These are phyloP conservation scores for Monosporascus cannonballus DNA, from an alignment of 2,329 filamentous ascomycete genomes.

Conservation along the genomic window DNA sequence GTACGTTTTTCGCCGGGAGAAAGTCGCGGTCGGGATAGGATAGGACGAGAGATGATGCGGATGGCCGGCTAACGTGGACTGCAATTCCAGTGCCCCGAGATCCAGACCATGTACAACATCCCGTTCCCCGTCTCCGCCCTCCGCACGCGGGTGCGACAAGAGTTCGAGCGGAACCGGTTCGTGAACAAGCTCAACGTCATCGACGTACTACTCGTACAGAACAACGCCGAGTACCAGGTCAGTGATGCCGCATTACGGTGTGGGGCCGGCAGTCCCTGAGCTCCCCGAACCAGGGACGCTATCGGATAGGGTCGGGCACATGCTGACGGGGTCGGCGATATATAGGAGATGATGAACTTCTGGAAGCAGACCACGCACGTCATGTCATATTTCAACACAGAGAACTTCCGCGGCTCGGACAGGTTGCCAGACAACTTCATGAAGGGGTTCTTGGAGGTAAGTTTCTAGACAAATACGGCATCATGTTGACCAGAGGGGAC, in stretches of 20 bases:
- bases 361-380: slow-evolving; percentile 97
- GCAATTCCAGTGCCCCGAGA: slow-evolving; percentile 72
- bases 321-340: slow-evolving; percentile 8
- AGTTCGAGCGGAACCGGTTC: slow-evolving; percentile 93
- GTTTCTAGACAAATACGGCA: slow-evolving; percentile 21
- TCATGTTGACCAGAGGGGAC: neutral
- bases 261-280: neutral
- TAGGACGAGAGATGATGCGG: no score
- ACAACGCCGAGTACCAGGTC: slow-evolving; percentile 91
- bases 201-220: slow-evolving; percentile 86
- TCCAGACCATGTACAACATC: slow-evolving; percentile 95
- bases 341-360: slow-evolving; percentile 94
- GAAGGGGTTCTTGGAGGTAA: slow-evolving; percentile 87
- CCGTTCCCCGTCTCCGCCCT: slow-evolving; percentile 81
- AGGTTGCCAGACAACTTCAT: slow-evolving; percentile 87
- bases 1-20: slow-evolving; percentile 52
- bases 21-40: no score
- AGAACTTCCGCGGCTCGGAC: slow-evolving; percentile 69
- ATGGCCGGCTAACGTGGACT: neutral
- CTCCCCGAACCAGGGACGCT: no score
- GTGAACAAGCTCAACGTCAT: slow-evolving; percentile 84
- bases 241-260: slow-evolving; percentile 7
- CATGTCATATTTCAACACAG: slow-evolving; percentile 92
- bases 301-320: neutral
- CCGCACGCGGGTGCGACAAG: slow-evolving; percentile 89